These are phyloP conservation scores for Pulveroboletus frians DNA, from an alignment of 768 basidiomycete genomes.

Conservation along the genomic window DNA sequence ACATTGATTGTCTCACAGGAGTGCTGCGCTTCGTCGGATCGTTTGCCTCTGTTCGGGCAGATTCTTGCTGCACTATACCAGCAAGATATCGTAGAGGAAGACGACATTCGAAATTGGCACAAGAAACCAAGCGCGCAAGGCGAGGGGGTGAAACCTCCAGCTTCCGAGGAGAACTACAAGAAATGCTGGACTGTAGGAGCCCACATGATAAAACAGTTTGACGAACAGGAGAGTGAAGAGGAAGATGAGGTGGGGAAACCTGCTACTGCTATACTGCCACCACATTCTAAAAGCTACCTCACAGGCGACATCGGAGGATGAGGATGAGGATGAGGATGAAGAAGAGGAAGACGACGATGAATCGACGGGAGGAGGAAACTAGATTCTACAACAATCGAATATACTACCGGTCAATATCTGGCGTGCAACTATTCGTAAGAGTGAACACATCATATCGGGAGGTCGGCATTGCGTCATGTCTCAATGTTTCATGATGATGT, in stretches of 20 bases:
- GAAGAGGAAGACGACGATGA: not conserved
- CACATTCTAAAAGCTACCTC: not conserved
- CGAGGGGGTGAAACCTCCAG: conserved; percentile 37
- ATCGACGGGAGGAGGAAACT: conserved; percentile 15
- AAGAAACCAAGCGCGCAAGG: conserved; percentile 50
- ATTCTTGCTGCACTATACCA: conserved; percentile 86
- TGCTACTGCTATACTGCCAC: not conserved
- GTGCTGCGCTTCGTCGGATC: conserved; percentile 60
- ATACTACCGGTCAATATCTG: conserved; percentile 3
- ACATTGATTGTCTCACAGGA: conserved; percentile 36
- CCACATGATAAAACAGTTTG: conserved; percentile 76
- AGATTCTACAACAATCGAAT: conserved; percentile 4
- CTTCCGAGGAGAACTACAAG: conserved; percentile 49
- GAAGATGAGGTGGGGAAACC: conserved; percentile 33
- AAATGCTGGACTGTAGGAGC: conserved; percentile 68
- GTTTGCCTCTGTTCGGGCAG: conserved; percentile 73
- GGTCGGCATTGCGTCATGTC: not conserved
- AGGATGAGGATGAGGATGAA: conserved; percentile 7
- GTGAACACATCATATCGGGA: not conserved
- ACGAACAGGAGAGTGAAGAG: conserved; percentile 64
- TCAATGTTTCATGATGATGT: conserved; percentile 76
- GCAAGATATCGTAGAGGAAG: conserved; percentile 86
- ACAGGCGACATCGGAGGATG: not conserved
- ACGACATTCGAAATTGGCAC: conserved; percentile 88
- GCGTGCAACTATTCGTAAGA: not conserved